A percentile compares a stretch with the other conserved stretches of the same genome.
phyloP scores from a whole-genome alignment of 257 asterid species.

The Lithospermum erythrorhizon region DNA sequence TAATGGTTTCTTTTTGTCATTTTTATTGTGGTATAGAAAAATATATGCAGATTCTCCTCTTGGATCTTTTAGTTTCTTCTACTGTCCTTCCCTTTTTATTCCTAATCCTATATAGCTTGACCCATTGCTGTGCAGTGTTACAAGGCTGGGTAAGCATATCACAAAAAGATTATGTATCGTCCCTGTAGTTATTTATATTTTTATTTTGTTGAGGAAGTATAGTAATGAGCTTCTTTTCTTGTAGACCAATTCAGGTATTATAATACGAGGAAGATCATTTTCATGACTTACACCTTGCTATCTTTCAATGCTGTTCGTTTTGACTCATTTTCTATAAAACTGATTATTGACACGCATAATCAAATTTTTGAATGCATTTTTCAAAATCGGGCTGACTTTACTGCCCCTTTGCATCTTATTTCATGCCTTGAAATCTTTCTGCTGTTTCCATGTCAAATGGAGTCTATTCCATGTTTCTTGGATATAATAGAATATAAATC shows the following conservation, averaged over 20 bases:
- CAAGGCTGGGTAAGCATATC: background rate
- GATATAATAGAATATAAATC: no score
- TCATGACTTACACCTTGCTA: background rate
- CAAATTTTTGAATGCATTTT: no score
- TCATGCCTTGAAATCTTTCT: no score
- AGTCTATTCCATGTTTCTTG: no score
- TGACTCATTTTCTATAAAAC: background rate
- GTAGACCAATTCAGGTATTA: background rate
- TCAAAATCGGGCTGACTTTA: no score
- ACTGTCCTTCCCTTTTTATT: background rate
- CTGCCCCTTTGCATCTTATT: no score
- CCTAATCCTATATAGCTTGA: background rate
- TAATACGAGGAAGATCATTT: background rate
- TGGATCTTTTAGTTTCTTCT: background rate
- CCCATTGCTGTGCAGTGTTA: background rate
- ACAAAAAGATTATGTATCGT: background rate
- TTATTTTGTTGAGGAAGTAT: no score
- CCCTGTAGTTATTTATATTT: background rate
- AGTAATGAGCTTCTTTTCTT: background rate
- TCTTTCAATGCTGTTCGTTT: background rate
- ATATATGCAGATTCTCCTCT: conserved; percentile 5
- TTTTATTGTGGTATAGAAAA: conserved; percentile 10
- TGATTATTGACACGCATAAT: background rate
- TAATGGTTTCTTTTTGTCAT: conserved; percentile 44
- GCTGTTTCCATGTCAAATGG: no score